Percentiles rank a stretch among this genome's conserved stretches.
Evolutionary conservation across 176 grass and related monocot genomes (phyloP).

Genomic region (Oropetium thomaeum): DNA sequence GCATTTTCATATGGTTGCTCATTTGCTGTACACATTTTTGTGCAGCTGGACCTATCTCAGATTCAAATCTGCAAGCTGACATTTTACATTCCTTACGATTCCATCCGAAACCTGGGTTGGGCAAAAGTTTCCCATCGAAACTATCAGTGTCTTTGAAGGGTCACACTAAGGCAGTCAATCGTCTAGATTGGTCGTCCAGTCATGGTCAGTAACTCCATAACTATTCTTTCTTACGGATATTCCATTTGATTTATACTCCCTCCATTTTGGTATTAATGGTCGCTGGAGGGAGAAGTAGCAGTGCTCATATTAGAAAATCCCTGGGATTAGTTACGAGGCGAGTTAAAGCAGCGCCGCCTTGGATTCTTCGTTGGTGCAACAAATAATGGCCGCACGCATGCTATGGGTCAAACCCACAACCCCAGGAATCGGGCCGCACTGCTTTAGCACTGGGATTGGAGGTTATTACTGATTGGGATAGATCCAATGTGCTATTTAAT

Average conservation of each 20-base stretch:
- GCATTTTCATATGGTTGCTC: neutral
- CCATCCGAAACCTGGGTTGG: conserved; percentile 34
- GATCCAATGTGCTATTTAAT: no score
- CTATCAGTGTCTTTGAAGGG: conserved; percentile 52
- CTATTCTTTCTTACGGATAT: neutral
- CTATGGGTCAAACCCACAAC: no score
- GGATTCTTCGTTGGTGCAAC: no score
- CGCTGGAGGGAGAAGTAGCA: no score
- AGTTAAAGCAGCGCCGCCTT: no score
- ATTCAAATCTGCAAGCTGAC: conserved; percentile 56
- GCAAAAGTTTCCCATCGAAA: conserved; percentile 35
- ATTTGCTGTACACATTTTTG: conserved; percentile 16
- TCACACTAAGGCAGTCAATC: conserved; percentile 72
- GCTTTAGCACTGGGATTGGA: no score
- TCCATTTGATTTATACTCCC: neutral
- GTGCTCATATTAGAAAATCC: no score
- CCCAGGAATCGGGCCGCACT: no score
- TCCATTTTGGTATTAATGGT: no score
- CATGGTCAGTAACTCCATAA: conserved; percentile 53
- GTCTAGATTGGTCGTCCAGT: conserved; percentile 67
- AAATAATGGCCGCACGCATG: no score
- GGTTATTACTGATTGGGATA: no score
- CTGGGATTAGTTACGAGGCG: no score
- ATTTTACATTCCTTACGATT: conserved; percentile 47
- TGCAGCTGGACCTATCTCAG: conserved; percentile 47